Evolutionary conservation across 495 filamentous ascomycete species (phyloP), one percentile per base, ranked within the genome.

Genomic region (Trypethelium eluteriae): DNA sequence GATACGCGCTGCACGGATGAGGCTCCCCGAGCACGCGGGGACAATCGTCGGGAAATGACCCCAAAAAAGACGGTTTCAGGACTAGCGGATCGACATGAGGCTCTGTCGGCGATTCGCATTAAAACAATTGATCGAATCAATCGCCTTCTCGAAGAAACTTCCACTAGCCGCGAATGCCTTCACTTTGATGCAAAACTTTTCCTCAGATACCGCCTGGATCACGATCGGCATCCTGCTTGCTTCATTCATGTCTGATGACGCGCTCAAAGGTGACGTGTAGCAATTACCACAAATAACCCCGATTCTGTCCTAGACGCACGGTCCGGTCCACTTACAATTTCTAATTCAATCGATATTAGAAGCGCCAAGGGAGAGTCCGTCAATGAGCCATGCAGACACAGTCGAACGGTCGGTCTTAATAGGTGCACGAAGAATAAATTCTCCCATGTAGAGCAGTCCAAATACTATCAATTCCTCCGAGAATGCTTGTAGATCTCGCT

Each of bases 11-110:
- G 18, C 53, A 59, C 53, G 9, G 53, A 59, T 36, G 53, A 36
- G 32, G 25, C 32, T 59, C 53, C 6, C 53, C 53, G 18, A 59
- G 53, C 53, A 36, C 3, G 53, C 25, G 34, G 11, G 11, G 6
- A 32, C 53, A 59, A 59, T 36, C 11, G 36, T 36, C 32, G 2
- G 53, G 18, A 36, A 59, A 59, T 35, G 34, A 32, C 53, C 53
- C 11, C 53, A 59, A 59, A 59, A 35, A 59, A 59, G 18, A 59
- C 53, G 53, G 53, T 59, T 59, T 59, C 53, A 59, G 53, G 53
- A 59, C 14, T 59, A 59, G 53, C 14, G 34, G 53, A 59, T 59
- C 53, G 53, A 59, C 53, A 14, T 59, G 53, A 34, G 53, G 53
- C 53, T 59, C 53, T 35, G 36, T 14, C 53, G 5, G 3, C 53